Conservation (phyloP, 495 filamentous ascomycete genomes). For the Baudoinia panamericana region DNA sequence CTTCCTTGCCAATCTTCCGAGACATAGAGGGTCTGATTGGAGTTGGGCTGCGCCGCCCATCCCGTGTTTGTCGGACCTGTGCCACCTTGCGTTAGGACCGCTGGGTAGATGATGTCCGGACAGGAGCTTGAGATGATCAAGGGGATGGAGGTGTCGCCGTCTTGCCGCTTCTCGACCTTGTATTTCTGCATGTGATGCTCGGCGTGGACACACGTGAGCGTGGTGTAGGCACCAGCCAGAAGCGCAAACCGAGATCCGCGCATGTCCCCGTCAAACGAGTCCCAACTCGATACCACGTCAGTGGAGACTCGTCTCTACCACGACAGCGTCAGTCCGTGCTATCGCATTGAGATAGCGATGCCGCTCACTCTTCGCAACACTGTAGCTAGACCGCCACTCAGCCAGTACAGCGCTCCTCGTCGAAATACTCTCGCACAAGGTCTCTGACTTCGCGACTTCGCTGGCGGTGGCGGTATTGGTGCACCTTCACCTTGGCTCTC, state of each 20-base stretch:
- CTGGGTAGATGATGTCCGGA: slow-evolving; percentile 54
- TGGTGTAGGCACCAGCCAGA: background rate
- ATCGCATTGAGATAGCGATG: too few species aligned
- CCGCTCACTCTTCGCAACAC: too few species aligned
- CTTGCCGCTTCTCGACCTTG: slow-evolving; percentile 6
- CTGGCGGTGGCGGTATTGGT: too few species aligned
- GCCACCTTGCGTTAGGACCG: slow-evolving; percentile 53
- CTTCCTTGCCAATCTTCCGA: slow-evolving; percentile 62
- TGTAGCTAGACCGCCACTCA: too few species aligned
- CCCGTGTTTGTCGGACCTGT: slow-evolving; percentile 47
- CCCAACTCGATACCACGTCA: too few species aligned
- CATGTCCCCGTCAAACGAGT: too few species aligned
- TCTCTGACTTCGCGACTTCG: too few species aligned
- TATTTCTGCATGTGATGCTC: slow-evolving; percentile 19
- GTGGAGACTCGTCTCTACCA: too few species aligned
- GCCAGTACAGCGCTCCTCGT: too few species aligned
- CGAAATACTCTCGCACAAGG: too few species aligned
- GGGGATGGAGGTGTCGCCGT: slow-evolving; percentile 15
- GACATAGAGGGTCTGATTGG: slow-evolving; percentile 42
- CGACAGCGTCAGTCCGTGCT: too few species aligned
- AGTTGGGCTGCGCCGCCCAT: slow-evolving; percentile 45
- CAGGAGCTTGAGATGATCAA: slow-evolving; percentile 51
- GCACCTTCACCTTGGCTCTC: too few species aligned
- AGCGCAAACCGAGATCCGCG: background rate
- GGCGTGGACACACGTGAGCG: background rate